A percentile compares a stretch with the other conserved stretches of the same genome.
Conservation (phyloP, 1,284 basidiomycete genomes). For the Apiotrichum laibachii region DNA sequence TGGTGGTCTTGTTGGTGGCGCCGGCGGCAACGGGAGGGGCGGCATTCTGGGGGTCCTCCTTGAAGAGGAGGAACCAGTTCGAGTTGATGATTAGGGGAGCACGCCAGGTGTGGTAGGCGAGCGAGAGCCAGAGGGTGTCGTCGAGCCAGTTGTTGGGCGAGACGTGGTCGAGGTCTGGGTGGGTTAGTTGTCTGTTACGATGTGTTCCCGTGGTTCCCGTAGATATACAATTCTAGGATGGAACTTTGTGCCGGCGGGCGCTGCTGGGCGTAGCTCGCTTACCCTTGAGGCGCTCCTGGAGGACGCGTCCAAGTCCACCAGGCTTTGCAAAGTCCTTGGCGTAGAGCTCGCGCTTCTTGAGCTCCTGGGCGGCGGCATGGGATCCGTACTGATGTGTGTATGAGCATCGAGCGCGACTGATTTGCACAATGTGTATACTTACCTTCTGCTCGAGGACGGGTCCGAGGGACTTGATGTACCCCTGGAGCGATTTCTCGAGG, state of each 20-base stretch:
- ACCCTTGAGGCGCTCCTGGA: conserved; percentile 81
- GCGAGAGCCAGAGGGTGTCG: conserved; percentile 89
- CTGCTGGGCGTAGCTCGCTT: conserved; percentile 27
- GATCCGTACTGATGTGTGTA: conserved; percentile 54
- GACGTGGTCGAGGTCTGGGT: conserved; percentile 71
- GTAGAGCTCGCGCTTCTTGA: conserved; percentile 63
- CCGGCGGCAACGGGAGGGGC: conserved; percentile 29
- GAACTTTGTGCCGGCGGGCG: neutral
- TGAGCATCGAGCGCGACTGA: conserved; percentile 12
- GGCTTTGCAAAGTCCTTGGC: conserved; percentile 66
- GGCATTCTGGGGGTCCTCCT: conserved; percentile 55
- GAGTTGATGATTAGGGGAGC: conserved; percentile 85
- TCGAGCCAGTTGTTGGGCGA: conserved; percentile 94
- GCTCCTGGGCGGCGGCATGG: conserved; percentile 58
- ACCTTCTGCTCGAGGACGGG: conserved; percentile 79
- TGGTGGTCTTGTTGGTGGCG: conserved; percentile 13
- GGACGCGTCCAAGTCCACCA: conserved; percentile 63
- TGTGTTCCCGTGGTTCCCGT: neutral
- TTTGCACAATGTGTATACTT: conserved; percentile 11
- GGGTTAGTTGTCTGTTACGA: neutral
- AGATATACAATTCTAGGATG: too few relatives aligned
- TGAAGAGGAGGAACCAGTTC: conserved; percentile 96
- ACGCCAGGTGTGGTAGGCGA: conserved; percentile 87
- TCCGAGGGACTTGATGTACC: conserved; percentile 74
- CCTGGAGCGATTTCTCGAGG: conserved; percentile 70